phyloP scores from a whole-genome alignment of 2,329 filamentous ascomycete genomes.

The Aspergillus pseudoterreus region DNA sequence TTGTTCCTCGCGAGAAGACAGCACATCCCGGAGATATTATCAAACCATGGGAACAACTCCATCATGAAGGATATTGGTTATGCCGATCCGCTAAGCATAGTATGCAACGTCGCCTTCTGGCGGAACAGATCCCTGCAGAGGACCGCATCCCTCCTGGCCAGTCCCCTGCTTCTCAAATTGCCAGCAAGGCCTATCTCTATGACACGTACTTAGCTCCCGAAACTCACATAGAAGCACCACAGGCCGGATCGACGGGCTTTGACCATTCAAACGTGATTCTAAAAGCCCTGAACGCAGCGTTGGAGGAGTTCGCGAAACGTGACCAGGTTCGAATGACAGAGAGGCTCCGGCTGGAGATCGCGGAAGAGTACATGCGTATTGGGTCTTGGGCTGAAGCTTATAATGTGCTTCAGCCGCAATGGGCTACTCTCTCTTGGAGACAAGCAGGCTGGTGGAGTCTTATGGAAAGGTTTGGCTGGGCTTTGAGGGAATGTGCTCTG shows the following conservation, averaged over 20 bases:
- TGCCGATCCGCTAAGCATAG: constrained; percentile 52
- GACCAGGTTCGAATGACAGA: constrained; percentile 54
- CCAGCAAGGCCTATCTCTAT: constrained; percentile 51
- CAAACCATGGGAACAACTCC: constrained; percentile 57
- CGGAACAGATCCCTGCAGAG: constrained; percentile 56
- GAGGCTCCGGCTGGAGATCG: constrained; percentile 52
- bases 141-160: constrained; percentile 54
- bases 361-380: constrained; percentile 50
- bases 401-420: constrained; percentile 50
- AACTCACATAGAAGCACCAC: constrained; percentile 53
- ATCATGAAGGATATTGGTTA: constrained; percentile 62
- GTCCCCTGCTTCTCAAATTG: constrained; percentile 53
- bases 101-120: constrained; percentile 47
- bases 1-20: constrained; percentile 50
- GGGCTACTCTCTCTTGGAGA: constrained; percentile 57
- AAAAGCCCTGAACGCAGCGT: constrained; percentile 44
- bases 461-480: constrained; percentile 52
- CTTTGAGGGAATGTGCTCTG: constrained; percentile 52
- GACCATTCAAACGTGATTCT: constrained; percentile 52
- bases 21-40: constrained; percentile 47
- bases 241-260: constrained; percentile 42
- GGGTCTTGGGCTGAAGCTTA: constrained; percentile 51
- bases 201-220: constrained; percentile 60
- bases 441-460: constrained; percentile 57
- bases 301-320: constrained; percentile 50